Conservation (phyloP, 768 basidiomycete genomes). For the Suillus variegatus region DNA sequence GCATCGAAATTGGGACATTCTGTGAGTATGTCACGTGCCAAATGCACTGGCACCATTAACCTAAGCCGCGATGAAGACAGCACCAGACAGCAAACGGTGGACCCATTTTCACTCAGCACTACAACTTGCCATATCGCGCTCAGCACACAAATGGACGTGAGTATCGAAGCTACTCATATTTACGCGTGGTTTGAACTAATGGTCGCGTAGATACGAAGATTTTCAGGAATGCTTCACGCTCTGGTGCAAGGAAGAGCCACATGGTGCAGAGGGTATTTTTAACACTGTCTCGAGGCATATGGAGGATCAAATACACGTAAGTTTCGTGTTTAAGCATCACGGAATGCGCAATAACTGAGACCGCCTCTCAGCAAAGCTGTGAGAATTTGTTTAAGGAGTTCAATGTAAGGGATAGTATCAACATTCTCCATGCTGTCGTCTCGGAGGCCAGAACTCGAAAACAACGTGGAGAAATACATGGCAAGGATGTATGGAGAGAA, state of each 20-base stretch:
- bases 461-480: conserved; percentile 39
- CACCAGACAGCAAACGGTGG: conserved; percentile 47
- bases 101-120: conserved; percentile 51
- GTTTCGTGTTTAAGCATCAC: conserved; percentile 4
- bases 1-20: too few relatives aligned
- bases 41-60: background rate
- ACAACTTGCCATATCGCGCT: conserved; percentile 53
- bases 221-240: conserved; percentile 66
- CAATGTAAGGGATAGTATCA: conserved; percentile 67
- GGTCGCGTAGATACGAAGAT: conserved; percentile 43
- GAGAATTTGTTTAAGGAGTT: conserved; percentile 72
- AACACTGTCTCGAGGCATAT: conserved; percentile 72
- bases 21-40: conserved; percentile 34
- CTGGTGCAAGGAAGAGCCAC: conserved; percentile 66
- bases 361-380: conserved; percentile 55
- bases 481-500: conserved; percentile 65
- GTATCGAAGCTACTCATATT: conserved; percentile 19
- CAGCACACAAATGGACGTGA: conserved; percentile 56
- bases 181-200: background rate
- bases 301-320: conserved; percentile 57
- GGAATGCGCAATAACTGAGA: background rate
- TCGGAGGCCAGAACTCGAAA: conserved; percentile 63
- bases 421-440: conserved; percentile 68
- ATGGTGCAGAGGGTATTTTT: conserved; percentile 59
- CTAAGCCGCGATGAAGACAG: conserved; percentile 15